Evolutionary conservation across 2,329 filamentous ascomycete species (phyloP).

Genomic region (Aspergillus jensenii): DNA sequence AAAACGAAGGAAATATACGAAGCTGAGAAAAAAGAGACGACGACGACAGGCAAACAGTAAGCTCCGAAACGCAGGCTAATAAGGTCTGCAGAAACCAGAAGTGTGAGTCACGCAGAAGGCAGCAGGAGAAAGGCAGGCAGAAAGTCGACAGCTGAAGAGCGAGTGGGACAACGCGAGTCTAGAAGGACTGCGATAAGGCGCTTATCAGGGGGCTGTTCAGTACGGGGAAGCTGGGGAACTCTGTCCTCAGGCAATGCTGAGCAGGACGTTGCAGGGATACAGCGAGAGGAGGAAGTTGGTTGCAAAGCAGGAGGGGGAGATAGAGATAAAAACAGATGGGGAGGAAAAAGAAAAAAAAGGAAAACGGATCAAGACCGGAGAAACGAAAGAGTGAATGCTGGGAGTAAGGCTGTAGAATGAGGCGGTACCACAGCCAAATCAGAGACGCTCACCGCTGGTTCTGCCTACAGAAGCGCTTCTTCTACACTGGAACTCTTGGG

Average conservation of each 20-base stretch:
- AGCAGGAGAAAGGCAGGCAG: slow-evolving; percentile 13
- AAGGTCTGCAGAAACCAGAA: background rate
- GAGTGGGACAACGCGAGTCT: slow-evolving; percentile 7
- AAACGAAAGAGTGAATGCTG: slow-evolving; percentile 11
- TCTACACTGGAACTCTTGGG: background rate
- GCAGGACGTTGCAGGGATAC: slow-evolving; percentile 7
- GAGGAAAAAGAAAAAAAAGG: slow-evolving; percentile 16
- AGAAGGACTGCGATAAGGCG: slow-evolving; percentile 17
- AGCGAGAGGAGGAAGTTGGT: slow-evolving; percentile 12
- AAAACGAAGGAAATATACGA: background rate
- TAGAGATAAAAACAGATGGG: slow-evolving; percentile 8
- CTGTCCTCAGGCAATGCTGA: slow-evolving; percentile 9
- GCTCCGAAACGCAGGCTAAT: background rate
- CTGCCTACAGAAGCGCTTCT: background rate
- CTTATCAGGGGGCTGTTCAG: slow-evolving; percentile 11
- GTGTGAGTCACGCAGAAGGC: slow-evolving; percentile 11
- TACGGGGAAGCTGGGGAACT: slow-evolving; percentile 12
- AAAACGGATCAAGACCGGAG: slow-evolving; percentile 3
- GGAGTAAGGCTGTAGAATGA: slow-evolving; percentile 17
- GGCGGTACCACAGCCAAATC: slow-evolving; percentile 24
- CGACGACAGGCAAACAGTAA: background rate
- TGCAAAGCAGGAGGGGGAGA: slow-evolving; percentile 1
- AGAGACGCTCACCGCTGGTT: slow-evolving; percentile 22
- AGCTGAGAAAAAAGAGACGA: background rate
- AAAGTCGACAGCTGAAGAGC: background rate